Evolutionary conservation across 805 yeast genomes (phyloP), one percentile per base, ranked within the genome.

Genomic region (Kodamaea kaohsiungensis): DNA sequence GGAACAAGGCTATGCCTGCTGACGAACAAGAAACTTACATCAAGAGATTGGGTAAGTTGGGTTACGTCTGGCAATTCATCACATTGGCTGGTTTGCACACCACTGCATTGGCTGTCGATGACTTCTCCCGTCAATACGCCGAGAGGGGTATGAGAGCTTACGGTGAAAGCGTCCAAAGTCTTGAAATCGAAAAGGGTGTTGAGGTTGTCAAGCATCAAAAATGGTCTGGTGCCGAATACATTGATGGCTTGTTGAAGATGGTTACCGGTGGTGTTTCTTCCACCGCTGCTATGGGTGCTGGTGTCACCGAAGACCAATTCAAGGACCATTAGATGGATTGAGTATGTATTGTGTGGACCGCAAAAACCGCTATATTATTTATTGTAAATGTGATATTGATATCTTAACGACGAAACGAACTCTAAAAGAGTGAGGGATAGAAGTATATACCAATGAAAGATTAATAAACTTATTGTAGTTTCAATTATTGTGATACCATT

Each of bases 201-300:
- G 98, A 93, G 73, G 96, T 93, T 56, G 96, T 93, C 59, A 93
- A 91, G 81, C 98, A 93, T 75, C 98, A 93, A 76, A 91, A 92
- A 74, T 93, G 98, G 98, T 91, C 97, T 43, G 98, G 98, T 69
- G 98, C 98, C 30, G 96, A 90, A 75, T 92, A 91, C 78, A 88
- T 93, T 67, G 98, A 93, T 73, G 87, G 90, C 56, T 79, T 93
- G 67, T 85, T 93, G 72, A 91, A 87, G 73, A 79, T 91, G 74
- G 95, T 91, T 22, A 87, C 95, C 53, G 98, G 98, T 65, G 98
- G 98, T 77, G 88, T 92, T 55, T 81, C 92, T 50, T 87, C 96
- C 16, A 93, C 98, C 48, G 96, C 98, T 61, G 98, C 98, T 48
- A 93, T 93, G 98, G 98, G 98, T 68, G 87, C 87, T 58, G 98